Base-by-base conservation (phyloP, 495 filamentous ascomycete species). In the Neurospora africana region DNA sequence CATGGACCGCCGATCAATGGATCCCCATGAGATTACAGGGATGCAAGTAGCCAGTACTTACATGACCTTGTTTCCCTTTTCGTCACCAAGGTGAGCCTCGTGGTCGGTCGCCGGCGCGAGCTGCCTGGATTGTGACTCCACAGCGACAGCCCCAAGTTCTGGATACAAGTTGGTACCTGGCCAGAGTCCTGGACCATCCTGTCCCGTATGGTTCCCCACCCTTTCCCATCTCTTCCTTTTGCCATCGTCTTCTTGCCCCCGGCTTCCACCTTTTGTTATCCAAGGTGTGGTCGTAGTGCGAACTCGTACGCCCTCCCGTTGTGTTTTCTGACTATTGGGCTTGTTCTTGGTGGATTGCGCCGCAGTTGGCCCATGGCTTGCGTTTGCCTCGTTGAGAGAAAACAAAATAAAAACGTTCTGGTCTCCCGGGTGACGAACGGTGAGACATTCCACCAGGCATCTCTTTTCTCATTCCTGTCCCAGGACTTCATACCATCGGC, bases 121-220 rank as follows among this genome's bases (percentile, higher is more conserved):
- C 71, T 75, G 74, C 74, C 74, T 75, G 68, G 71, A 69, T 58
- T 4, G 68, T 72, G 74, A 75, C 74, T 77, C 72, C 44, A 69
- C 71, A 23, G 43, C 68, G 43, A 68, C 43, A 41, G 30, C 37
- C 27, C 23, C 47, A 7, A 72, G 69, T 65, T 69, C 69, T 68
- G 41, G 30, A 53, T 73, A 73, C 71, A 61, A 17, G 53, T 30
- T 47, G 73, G 71, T 73, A 75, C 74, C 71, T 73, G 68, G 69
- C 33, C 69, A 41, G 30, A 33, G 33, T 73, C 72, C 69, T 47
- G 27, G 68, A 53, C 53, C 23, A 17, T 61, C 27, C 23, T 33
- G 53, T 30, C 30, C 53, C 53, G 27, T 58, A 37, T 72, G 53
- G 30, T 23, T 53, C 71, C 44, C 71, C 35, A 27, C 70, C 37